phyloP scores from a whole-genome alignment of 129 eudicot species.

The Flaveria linearis region DNA sequence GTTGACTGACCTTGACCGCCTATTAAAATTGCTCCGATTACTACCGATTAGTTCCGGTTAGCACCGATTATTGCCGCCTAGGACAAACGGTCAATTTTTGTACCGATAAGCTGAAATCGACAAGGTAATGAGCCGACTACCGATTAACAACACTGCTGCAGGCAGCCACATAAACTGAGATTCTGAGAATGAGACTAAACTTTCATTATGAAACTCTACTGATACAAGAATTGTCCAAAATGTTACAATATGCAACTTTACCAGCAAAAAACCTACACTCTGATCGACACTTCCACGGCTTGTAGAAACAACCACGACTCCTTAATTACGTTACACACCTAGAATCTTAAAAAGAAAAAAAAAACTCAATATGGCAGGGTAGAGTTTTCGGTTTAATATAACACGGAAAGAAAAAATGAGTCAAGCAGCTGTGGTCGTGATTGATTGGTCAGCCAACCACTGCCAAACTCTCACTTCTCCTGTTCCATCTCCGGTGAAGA shows the following conservation, averaged over 20 bases:
- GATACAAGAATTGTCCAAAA: slow-evolving; percentile 31
- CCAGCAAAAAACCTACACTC: slow-evolving; percentile 21
- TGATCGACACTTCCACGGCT: slow-evolving; percentile 3
- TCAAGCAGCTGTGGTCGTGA: slow-evolving; percentile 38
- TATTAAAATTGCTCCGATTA: too few relatives aligned
- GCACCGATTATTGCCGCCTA: too few relatives aligned
- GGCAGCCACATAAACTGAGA: too few relatives aligned
- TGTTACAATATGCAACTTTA: slow-evolving; percentile 11
- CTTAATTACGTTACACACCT: slow-evolving; percentile 23
- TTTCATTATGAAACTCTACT: slow-evolving; percentile 28
- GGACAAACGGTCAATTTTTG: too few relatives aligned
- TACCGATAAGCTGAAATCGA: too few relatives aligned
- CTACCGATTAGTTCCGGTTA: too few relatives aligned
- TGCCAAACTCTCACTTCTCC: slow-evolving; percentile 90
- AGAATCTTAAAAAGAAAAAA: neutral
- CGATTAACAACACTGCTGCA: too few relatives aligned
- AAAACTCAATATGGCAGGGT: slow-evolving; percentile 20
- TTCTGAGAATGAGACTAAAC: neutral
- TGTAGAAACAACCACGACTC: neutral
- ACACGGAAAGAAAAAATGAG: neutral
- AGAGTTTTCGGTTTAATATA: neutral
- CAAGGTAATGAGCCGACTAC: too few relatives aligned
- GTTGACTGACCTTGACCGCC: too few relatives aligned
- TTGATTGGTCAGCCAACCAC: slow-evolving; percentile 63
- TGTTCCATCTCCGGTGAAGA: slow-evolving; percentile 93